These are phyloP conservation scores for Plantago elongata DNA, from an alignment of 257 asterid species.

Conservation along the genomic window DNA sequence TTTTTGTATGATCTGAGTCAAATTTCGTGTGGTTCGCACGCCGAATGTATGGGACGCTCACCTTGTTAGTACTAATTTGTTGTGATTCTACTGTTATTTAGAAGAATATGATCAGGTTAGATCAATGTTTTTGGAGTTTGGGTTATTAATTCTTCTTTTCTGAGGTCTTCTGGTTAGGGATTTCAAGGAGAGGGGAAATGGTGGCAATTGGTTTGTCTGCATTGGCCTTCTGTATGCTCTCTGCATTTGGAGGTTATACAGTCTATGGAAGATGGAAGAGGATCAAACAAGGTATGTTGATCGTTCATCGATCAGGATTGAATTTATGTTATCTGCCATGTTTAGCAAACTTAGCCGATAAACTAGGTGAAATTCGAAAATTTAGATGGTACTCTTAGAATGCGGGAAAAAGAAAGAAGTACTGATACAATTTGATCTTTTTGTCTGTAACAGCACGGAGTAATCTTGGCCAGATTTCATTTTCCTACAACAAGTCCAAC, in stretches of 20 bases:
- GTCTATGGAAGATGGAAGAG: slow-evolving; percentile 34
- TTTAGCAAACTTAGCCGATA: too few relatives aligned
- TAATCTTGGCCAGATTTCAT: slow-evolving; percentile 64
- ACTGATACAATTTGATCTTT: background rate
- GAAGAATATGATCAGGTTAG: too few relatives aligned
- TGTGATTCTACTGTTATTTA: too few relatives aligned
- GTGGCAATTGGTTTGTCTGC: slow-evolving; percentile 52
- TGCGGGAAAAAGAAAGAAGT: background rate
- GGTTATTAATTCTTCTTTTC: background rate
- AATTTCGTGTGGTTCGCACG: too few relatives aligned
- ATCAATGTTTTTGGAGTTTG: background rate
- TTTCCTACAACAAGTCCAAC: slow-evolving; percentile 59
- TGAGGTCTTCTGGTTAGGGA: slow-evolving; percentile 28
- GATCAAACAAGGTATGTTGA: slow-evolving; percentile 53
- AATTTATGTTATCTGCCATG: background rate
- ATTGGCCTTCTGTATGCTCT: slow-evolving; percentile 60
- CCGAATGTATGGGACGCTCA: too few relatives aligned
- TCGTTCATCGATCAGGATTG: background rate
- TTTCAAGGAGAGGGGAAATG: slow-evolving; percentile 37
- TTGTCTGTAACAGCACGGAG: slow-evolving; percentile 39
- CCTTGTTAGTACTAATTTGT: too few relatives aligned
- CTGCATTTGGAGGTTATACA: slow-evolving; percentile 45
- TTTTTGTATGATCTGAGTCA: too few relatives aligned
- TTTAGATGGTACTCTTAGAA: too few relatives aligned
- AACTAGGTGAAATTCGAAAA: too few relatives aligned